Base-by-base conservation (phyloP, 352 stramenopile species). In the Phytophthora foliorum region DNA sequence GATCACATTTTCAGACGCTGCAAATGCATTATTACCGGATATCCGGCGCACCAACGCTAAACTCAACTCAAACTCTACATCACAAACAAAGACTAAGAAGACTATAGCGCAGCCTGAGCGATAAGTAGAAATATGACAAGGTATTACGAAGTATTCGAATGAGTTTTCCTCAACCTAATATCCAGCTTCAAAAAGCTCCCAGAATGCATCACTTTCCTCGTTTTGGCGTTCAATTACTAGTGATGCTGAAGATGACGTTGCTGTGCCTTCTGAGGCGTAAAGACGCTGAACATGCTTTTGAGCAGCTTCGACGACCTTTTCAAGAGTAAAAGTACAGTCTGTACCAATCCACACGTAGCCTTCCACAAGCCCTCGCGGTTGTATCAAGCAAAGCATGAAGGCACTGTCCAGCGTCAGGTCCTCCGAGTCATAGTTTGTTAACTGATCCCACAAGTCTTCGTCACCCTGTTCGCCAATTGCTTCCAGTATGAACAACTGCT, bases 1-100 rank as follows among this genome's bases (percentile, higher is more conserved):
- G n/a, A 70, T 95, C 49, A 95, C 84, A 4, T 96, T 94, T 63
- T 91, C 82, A 6, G 85, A 94, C 46, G 72, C 77, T 48, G 77
- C 64, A 34, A 78, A 65, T 41, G 72, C 63, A 14, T 67, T 85
- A 32, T 54, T 85, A 57, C 60, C 49, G 5, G 74, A 81, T 27
- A 81, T 85, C 17, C 74, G 77, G 2, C 50, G 62, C 10, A 8
- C 22, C 24, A 60, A 25, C 45, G 16, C 25, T 7, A 65, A 62
- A 42, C 3, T 38, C 7, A 66, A 48, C 21, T 36, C 38, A 53
- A 77, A 60, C 34, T 45, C 53, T 25, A n/a, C 63, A 24, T 61
- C 56, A 27, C 56, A 67, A 34, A 22, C 57, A 34, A 80, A 72
- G 19, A 49, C n/a, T 25, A 72, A 56, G 46, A 63, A 55, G 24